A percentile compares a stretch with the other conserved stretches of the same genome.
Evolutionary conservation across 2,329 filamentous ascomycete genomes (phyloP).

Genomic region (Botryotinia narcissicola): DNA sequence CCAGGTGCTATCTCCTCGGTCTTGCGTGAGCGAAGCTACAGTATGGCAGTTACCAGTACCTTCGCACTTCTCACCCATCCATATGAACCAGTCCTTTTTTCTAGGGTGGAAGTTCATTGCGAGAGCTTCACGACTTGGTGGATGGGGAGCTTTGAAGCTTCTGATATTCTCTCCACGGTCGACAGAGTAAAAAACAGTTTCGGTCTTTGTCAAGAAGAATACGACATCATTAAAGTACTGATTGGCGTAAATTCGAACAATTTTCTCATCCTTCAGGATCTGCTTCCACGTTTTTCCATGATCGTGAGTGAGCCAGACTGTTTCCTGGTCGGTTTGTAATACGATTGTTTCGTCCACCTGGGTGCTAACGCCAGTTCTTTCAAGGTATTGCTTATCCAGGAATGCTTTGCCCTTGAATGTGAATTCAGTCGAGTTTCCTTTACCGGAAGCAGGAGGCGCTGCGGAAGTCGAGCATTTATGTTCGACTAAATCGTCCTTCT

Average conservation of each 20-base stretch:
- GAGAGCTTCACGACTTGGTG: constrained; percentile 42
- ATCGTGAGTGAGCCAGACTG: constrained; percentile 71
- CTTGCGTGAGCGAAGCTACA: constrained; percentile 72
- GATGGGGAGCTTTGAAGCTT: constrained; percentile 67
- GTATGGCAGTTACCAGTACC: constrained; percentile 59
- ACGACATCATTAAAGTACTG: constrained; percentile 78
- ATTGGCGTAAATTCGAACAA: constrained; percentile 73
- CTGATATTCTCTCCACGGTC: constrained; percentile 74
- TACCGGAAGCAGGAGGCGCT: constrained; percentile 56
- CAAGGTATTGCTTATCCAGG: constrained; percentile 69
- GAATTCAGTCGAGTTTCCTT: constrained; percentile 60
- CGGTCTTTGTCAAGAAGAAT: constrained; percentile 72
- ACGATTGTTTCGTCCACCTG: constrained; percentile 71
- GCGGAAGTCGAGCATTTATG: constrained; percentile 68
- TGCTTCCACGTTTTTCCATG: constrained; percentile 85
- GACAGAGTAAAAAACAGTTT: constrained; percentile 73
- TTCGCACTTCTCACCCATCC: constrained; percentile 74
- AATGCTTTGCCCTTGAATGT: constrained; percentile 59
- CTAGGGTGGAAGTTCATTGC: constrained; percentile 78
- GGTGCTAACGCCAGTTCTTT: constrained; percentile 64
- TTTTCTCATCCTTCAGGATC: constrained; percentile 66
- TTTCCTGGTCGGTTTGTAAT: constrained; percentile 44
- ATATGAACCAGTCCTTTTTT: constrained; percentile 86
- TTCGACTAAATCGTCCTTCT: constrained; percentile 72
- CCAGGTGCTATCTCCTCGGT: constrained; percentile 80